Conservation (phyloP, 73 alveolate species). For the Blepharisma japonicum region DNA sequence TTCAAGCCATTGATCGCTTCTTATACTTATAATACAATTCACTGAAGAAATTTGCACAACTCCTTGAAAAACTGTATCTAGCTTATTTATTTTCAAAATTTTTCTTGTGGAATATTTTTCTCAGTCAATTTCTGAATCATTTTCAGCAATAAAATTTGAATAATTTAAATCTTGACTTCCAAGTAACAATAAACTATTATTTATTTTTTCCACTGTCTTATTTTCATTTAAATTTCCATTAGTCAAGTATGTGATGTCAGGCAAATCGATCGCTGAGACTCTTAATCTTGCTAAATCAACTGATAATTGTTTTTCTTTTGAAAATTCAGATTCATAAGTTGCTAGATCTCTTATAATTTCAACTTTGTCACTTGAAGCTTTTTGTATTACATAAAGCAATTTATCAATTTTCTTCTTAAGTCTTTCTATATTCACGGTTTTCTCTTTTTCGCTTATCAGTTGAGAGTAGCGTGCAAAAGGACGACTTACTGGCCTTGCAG, state of each 20-base stretch:
- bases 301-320: neutral
- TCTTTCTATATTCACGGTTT: no score
- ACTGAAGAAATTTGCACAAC: neutral
- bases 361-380: slow-evolving; percentile 2
- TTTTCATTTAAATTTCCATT: neutral
- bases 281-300: neutral
- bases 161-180: neutral
- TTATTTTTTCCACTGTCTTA: neutral
- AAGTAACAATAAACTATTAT: neutral
- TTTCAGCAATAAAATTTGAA: neutral
- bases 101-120: neutral
- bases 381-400: neutral
- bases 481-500: no score
- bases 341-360: neutral
- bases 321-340: neutral
- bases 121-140: neutral
- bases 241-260: neutral
- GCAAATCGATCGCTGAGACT: neutral
- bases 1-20: slow-evolving; percentile 12
- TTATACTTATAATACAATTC: neutral
- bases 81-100: neutral
- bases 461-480: no score
- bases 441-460: no score
- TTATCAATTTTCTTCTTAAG: no score
- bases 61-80: neutral